A percentile compares a stretch with the other conserved stretches of the same genome.
phyloP scores from a whole-genome alignment of 345 rosid genomes.

The Populus simonii region DNA sequence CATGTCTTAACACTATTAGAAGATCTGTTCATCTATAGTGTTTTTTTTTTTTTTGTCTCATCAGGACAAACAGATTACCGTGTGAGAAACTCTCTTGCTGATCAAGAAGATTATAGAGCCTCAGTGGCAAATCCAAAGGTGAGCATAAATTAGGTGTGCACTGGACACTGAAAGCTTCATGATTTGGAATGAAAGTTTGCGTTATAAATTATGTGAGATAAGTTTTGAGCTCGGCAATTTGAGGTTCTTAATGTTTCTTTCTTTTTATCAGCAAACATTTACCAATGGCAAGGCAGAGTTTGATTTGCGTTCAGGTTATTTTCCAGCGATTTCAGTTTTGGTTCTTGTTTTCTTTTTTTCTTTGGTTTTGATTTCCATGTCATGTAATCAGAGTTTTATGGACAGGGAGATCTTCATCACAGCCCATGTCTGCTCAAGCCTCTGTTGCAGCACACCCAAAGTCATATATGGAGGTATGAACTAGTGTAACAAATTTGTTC shows the following conservation, averaged over 20 bases:
- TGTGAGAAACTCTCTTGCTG: constrained; percentile 34
- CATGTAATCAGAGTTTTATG: constrained; percentile 24
- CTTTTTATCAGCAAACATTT: constrained; percentile 44
- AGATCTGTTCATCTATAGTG: background rate
- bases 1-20: background rate
- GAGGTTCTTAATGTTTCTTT: constrained; percentile 15
- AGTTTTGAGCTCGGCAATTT: constrained; percentile 7
- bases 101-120: constrained; percentile 48
- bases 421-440: constrained; percentile 52
- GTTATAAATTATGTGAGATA: constrained; percentile 9
- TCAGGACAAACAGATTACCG: constrained; percentile 49
- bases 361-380: constrained; percentile 7
- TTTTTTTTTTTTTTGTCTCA: constrained; percentile 13
- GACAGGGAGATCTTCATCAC: constrained; percentile 78
- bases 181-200: constrained; percentile 4
- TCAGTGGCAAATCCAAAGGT: constrained; percentile 52
- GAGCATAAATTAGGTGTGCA: constrained; percentile 20
- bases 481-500: background rate
- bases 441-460: constrained; percentile 71
- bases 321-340: constrained; percentile 7
- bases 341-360: constrained; percentile 7
- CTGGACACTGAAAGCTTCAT: background rate
- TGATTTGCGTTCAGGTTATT: constrained; percentile 63
- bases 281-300: constrained; percentile 55
- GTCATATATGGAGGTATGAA: constrained; percentile 87